Percentiles rank a stretch among this genome's conserved stretches.
phyloP scores from a whole-genome alignment of 306 rosid genomes.

The Heteromeles arbutifolia region DNA sequence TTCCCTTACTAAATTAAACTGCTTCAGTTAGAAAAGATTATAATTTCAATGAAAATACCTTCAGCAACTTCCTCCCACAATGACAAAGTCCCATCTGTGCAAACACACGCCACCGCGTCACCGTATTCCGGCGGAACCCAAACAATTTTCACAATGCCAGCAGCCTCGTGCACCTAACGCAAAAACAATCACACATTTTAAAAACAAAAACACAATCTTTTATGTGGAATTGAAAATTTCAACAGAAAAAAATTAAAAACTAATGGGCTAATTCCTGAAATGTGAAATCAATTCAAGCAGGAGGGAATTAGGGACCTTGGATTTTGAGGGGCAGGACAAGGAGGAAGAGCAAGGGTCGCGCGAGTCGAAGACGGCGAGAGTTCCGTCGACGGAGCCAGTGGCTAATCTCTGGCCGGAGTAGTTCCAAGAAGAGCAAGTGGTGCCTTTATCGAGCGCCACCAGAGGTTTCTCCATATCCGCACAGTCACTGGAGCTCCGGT shows the following conservation, averaged over 20 bases:
- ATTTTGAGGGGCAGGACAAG: slow-evolving; percentile 48
- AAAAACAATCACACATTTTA: background rate
- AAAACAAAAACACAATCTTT: background rate
- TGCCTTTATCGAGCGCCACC: slow-evolving; percentile 52
- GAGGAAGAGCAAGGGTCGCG: slow-evolving; percentile 50
- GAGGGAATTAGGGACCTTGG: slow-evolving; percentile 36
- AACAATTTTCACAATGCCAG: slow-evolving; percentile 49
- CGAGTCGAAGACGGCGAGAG: slow-evolving; percentile 63
- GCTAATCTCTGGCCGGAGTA: slow-evolving; percentile 54
- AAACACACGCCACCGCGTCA: slow-evolving; percentile 76
- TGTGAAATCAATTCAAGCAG: background rate
- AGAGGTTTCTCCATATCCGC: slow-evolving; percentile 59
- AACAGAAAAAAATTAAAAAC: background rate
- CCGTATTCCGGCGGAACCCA: slow-evolving; percentile 89
- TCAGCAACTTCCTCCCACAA: slow-evolving; percentile 73
- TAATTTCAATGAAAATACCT: slow-evolving; percentile 39
- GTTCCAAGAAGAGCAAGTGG: slow-evolving; percentile 78
- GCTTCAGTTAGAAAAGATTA: background rate
- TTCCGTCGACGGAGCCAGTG: slow-evolving; percentile 61
- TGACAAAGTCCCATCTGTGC: slow-evolving; percentile 52
- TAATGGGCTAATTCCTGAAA: background rate
- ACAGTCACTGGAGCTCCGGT: background rate
- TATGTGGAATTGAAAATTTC: background rate
- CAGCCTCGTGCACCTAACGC: slow-evolving; percentile 46
- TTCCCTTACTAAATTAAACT: background rate